Base-by-base conservation (phyloP, 2,329 filamentous ascomycete genomes). In the Phoma herbarum region DNA sequence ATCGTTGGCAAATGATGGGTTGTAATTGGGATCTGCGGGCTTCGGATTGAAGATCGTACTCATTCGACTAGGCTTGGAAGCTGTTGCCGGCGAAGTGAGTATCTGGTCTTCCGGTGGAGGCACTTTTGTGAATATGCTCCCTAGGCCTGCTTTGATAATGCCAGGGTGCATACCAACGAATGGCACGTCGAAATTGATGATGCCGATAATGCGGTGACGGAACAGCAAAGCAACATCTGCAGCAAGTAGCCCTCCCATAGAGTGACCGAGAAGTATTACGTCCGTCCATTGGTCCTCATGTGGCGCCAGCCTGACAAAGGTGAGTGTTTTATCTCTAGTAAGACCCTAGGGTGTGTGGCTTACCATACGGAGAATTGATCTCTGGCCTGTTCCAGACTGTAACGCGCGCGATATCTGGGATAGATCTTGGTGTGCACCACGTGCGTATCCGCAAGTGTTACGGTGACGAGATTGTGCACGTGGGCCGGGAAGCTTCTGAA, bases 131-230 rank as follows among this genome's bases (percentile, higher is more conserved):
- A 97, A 95, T 11, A 96, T 82, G 70, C 91, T 94, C 2, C 88
- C 85, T 52, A 96, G 85, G 2, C 93, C 92, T 35, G 90, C 90
- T n/a, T 88, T 85, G 41, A 97, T 86, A 41, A 97, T 90, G 6
- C 93, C 91, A 1, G 92, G 93, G 76, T 97, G 92, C 73, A 97
- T 89, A 3, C 93, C 93, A 6, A 97, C 81, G 58, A 96, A 92
- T 0, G 93, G 93, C 0, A 91, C 90, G 76, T 97, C 93, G 47
- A 96, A 89, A 55, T 90, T 91, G 55, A 97, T 82, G 4, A 88
- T 88, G 0, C 93, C 93, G 28, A 97, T 77, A 39, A 97, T 90
- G 10, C 87, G 85, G 78, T 96, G 91, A 62, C 87, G 88, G 64
- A 90, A 86, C 74, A 90, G 84, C 43, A 96, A 80, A 2, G 87